phyloP scores from a whole-genome alignment of 441 rosid species.

The Dalechampia spathulata region DNA sequence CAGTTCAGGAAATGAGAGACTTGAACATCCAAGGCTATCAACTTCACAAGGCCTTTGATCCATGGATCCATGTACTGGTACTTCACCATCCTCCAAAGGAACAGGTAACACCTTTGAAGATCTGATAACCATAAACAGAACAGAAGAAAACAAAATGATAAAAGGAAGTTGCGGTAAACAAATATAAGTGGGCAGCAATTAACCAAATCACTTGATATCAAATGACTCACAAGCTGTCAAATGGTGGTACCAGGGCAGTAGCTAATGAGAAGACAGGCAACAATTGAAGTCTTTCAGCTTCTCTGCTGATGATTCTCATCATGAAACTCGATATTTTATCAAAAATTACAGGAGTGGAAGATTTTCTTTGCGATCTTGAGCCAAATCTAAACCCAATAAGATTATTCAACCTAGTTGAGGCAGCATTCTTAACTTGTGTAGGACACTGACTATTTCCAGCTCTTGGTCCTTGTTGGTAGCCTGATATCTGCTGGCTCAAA shows the following conservation, averaged over 20 bases:
- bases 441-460: conserved; percentile 28
- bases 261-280: conserved; percentile 60
- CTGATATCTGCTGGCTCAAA: conserved; percentile 32
- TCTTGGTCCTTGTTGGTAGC: conserved; percentile 25
- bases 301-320: conserved; percentile 40
- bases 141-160: neutral
- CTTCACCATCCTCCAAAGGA: conserved; percentile 34
- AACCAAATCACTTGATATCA: conserved; percentile 3
- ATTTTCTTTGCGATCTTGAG: conserved; percentile 22
- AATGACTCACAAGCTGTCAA: conserved; percentile 50
- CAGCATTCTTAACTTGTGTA: conserved; percentile 26
- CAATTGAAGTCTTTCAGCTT: conserved; percentile 52
- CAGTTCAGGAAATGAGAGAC: conserved; percentile 45
- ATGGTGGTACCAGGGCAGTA: conserved; percentile 54
- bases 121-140: conserved; percentile 27
- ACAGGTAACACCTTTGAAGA: conserved; percentile 36
- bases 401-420: conserved; percentile 17
- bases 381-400: conserved; percentile 28
- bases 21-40: conserved; percentile 32
- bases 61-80: conserved; percentile 23
- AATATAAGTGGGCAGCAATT: neutral
- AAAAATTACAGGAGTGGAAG: conserved; percentile 27
- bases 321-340: conserved; percentile 39
- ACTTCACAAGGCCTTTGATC: conserved; percentile 57
- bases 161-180: neutral